A percentile compares a stretch with the other conserved stretches of the same genome.
Evolutionary conservation across 768 basidiomycete genomes (phyloP).

Genomic region (Leucosporidium creatinivorum): DNA sequence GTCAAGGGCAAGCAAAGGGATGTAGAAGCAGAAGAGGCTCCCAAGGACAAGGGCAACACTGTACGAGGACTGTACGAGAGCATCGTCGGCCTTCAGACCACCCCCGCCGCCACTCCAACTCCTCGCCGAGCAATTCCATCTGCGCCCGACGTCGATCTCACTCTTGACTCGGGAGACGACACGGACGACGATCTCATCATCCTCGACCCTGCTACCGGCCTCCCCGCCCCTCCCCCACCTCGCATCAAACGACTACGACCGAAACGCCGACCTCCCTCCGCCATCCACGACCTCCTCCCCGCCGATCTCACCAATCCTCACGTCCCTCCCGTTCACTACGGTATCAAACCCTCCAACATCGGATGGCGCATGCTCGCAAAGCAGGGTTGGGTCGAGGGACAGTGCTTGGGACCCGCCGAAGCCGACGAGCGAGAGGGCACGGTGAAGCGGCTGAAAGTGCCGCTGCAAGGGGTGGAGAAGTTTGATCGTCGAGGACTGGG

Average conservation of each 20-base stretch:
- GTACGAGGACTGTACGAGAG: conserved; percentile 14
- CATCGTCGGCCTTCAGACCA: not conserved
- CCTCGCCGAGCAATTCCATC: not conserved
- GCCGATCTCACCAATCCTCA: not conserved
- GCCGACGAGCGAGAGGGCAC: not conserved
- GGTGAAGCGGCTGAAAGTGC: conserved; percentile 13
- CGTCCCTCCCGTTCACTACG: conserved; percentile 10
- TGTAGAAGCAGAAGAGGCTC: not conserved
- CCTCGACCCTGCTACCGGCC: conserved; percentile 8
- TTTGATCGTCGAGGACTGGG: conserved; percentile 16
- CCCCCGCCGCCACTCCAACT: not conserved
- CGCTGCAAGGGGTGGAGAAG: conserved; percentile 24
- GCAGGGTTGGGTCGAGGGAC: conserved; percentile 23
- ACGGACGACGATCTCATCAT: conserved; percentile 10
- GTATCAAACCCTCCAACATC: not conserved
- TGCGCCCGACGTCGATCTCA: conserved; percentile 18
- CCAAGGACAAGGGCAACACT: not conserved
- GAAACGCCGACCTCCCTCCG: not conserved
- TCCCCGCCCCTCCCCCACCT: not conserved
- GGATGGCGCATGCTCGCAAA: conserved; percentile 12
- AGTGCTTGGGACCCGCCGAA: conserved; percentile 1
- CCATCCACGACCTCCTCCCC: conserved; percentile 19
- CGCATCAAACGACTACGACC: not conserved
- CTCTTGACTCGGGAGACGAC: conserved; percentile 2
- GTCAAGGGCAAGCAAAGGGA: not conserved